These are phyloP conservation scores for Aureobasidium sp. DNA, from an alignment of 2,329 filamentous ascomycete species.

Conservation along the genomic window DNA sequence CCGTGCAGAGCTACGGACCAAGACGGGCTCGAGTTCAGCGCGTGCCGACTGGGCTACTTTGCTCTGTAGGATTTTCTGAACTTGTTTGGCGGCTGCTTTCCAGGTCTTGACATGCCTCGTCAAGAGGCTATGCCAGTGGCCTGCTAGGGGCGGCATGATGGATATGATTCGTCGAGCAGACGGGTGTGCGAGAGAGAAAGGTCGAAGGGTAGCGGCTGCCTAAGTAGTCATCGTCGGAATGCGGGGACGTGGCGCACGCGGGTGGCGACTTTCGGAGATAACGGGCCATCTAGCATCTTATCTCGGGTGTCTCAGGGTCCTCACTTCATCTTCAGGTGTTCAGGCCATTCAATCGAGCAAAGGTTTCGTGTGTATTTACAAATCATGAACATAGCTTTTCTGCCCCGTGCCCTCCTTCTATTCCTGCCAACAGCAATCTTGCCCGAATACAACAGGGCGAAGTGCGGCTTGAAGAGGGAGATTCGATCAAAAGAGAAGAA, in stretches of 20 bases:
- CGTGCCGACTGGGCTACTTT: constrained; percentile 34
- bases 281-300: not conserved
- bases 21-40: constrained; percentile 51
- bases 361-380: constrained; percentile 12
- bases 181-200: not conserved
- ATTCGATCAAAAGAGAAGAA: not conserved
- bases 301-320: not conserved
- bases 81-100: constrained; percentile 26
- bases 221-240: not conserved
- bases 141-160: constrained; percentile 32
- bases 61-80: constrained; percentile 25
- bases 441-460: constrained; percentile 6
- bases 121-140: constrained; percentile 31
- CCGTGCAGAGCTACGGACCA: constrained; percentile 49
- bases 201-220: not conserved
- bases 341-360: not conserved
- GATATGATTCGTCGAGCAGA: constrained; percentile 4
- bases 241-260: constrained; percentile 1
- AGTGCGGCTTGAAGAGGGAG: not conserved
- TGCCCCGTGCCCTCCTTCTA: not conserved
- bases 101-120: constrained; percentile 29
- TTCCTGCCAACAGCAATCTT: constrained; percentile 9
- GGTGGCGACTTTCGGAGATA: constrained; percentile 3
- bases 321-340: not conserved
- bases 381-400: constrained; percentile 12